Percentiles rank a stretch among this genome's conserved stretches.
Evolutionary conservation across 2,329 filamentous ascomycete species (phyloP).

Genomic region (Alternaria sp.): DNA sequence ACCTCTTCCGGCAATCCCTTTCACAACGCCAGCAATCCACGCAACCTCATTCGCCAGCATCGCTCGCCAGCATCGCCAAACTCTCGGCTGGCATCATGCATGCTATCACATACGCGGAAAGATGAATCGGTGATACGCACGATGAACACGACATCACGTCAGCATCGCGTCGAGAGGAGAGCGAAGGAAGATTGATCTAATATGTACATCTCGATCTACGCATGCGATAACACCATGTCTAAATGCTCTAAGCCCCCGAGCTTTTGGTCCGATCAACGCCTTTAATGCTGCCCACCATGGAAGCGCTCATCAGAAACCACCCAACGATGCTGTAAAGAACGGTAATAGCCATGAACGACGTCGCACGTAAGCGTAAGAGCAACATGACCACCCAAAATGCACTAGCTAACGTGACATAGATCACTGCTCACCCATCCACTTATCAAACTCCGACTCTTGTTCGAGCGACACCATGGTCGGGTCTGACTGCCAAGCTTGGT

Average conservation of each 20-base stretch:
- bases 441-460: slow-evolving; percentile 54
- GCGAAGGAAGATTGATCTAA: background rate
- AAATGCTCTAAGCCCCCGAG: slow-evolving; percentile 6
- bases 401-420: background rate
- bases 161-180: background rate
- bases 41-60: background rate
- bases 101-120: background rate
- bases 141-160: background rate
- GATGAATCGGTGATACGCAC: background rate
- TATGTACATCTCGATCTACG: slow-evolving; percentile 8
- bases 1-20: slow-evolving; percentile 17
- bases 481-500: slow-evolving; percentile 44
- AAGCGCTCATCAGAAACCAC: background rate
- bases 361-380: slow-evolving; percentile 1
- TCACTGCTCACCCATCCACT: slow-evolving; percentile 51
- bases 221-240: slow-evolving; percentile 9
- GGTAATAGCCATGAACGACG: slow-evolving; percentile 4
- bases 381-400: background rate
- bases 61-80: background rate
- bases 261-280: slow-evolving; percentile 14
- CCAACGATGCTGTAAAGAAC: background rate
- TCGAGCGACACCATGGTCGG: slow-evolving; percentile 47
- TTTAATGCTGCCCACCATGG: slow-evolving; percentile 1
- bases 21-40: slow-evolving; percentile 6
- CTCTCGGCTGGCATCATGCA: background rate